Evolutionary conservation across 176 grass and related monocot genomes (phyloP), one percentile per base, ranked within the genome.

Genomic region (Alloteropsis semialata): DNA sequence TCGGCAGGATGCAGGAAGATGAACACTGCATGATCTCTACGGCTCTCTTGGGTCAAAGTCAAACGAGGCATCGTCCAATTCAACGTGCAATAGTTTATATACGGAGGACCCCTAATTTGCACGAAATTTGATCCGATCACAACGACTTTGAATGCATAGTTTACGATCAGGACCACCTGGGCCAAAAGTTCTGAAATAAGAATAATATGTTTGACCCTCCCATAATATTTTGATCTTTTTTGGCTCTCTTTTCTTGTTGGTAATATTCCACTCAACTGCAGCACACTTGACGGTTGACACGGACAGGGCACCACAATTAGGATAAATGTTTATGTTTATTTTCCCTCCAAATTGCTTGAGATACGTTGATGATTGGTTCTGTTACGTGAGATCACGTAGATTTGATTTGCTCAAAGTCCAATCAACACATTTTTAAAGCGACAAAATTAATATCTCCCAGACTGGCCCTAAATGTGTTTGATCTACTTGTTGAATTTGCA

Each of bases 21-120:
- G n/a, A n/a, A n/a, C n/a, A n/a, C n/a, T n/a, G n/a, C n/a, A n/a
- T n/a, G n/a, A n/a, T n/a, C n/a, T n/a, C n/a, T n/a, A n/a, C n/a
- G n/a, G 10, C 43, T 43, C 19, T 70, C 25, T 46, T 11, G 66
- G 24, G 88, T 86, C 29, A 73, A 86, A 78, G 78, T 90, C 83
- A 86, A 65, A 72, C 46, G 51, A 65, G 34, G 48, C 56, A 56
- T 6, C 3, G 78, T 48, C 72, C 65, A 69, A 65, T 50, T 72
- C 9, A 18, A 86, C 27, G 72, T 2, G 66, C 38, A 58, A 61
- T 49, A 65, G 17, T 78, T 77, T 77, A 81, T 64, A 81, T 34
- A 27, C 0, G 2, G 14, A 59, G 54, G 46, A 50, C 32, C 25
- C 6, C 56, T 29, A 63, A 57, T 54, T 64, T 78, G 13, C 17